phyloP scores from a whole-genome alignment of 2,329 filamentous ascomycete genomes.

The Atkinsonella hypoxylon region DNA sequence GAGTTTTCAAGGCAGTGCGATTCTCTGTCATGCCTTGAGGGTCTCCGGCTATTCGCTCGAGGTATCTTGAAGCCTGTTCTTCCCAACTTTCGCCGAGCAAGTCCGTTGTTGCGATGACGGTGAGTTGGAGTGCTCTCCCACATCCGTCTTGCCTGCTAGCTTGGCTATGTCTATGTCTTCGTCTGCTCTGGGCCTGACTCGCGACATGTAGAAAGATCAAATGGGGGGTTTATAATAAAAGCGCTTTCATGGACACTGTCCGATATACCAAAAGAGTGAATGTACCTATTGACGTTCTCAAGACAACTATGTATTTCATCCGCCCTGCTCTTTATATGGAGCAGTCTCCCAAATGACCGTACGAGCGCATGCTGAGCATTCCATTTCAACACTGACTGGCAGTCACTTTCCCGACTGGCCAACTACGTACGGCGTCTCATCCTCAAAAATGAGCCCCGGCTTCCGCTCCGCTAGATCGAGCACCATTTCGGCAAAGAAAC shows the following conservation, averaged over 20 bases:
- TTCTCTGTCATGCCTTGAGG: neutral
- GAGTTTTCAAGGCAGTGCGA: neutral
- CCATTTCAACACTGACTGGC: too few species aligned
- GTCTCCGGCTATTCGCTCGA: neutral
- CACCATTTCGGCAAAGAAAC: constrained; percentile 29
- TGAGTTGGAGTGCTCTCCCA: neutral
- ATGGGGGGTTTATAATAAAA: too few species aligned
- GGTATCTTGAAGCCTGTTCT: neutral
- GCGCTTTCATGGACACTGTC: too few species aligned
- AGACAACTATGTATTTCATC: too few species aligned
- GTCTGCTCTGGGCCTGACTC: too few species aligned
- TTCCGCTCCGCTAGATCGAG: constrained; percentile 73
- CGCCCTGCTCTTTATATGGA: too few species aligned
- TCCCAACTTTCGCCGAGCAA: neutral
- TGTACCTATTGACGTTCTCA: too few species aligned
- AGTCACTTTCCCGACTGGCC: neutral
- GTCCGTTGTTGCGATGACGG: neutral
- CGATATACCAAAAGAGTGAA: too few species aligned
- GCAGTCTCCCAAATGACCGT: too few species aligned
- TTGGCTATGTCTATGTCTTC: too few species aligned
- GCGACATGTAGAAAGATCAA: too few species aligned
- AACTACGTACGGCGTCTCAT: constrained; percentile 1
- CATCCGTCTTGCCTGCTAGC: neutral
- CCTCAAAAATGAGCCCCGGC: constrained; percentile 52
- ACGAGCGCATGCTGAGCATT: too few species aligned